Base-by-base conservation (phyloP, 192 early-diverging fungal genomes). In the Podila minutissima region DNA sequence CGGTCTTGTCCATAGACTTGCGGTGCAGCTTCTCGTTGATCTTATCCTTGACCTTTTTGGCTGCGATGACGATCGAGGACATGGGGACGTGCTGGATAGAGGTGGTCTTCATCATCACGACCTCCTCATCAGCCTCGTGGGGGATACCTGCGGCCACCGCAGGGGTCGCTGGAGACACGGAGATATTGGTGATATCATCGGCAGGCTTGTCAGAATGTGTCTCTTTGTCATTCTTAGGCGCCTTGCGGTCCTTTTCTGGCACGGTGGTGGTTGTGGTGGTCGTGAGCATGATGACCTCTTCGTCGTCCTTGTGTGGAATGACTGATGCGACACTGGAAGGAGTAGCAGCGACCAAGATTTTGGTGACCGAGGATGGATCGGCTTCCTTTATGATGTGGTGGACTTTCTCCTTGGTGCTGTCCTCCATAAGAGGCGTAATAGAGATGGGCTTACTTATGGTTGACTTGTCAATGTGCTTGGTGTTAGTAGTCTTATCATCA, bases 281-380 rank as follows among this genome's bases (percentile, higher is more conserved):
- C 65, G 50, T 29, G 15, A 67, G 48, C 65, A 67, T 50, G 20
- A 55, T 24, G 8, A 55, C 50, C 5, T 67, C 65, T 29, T 67
- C 51, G 12, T 57, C 51, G 4, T 29, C 53, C 10, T 26, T 26
- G 19, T 67, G 66, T 50, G 53, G 49, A 13, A 67, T 37, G 20
- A 22, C 32, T 15, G 51, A 19, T 11, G 66, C 53, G 1, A 57
- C n/a, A 57, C 29, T 55, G 19, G 53, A 55, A 17, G 53, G 53
- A 24, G 53, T 22, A 26, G 53, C 13, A 9, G 53, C 24, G 53
- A 26, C 53, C 3, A 22, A 24, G 53, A 55, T 55, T 24, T 26
- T 55, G 53, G 17, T 55, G n/a, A 22, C 53, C 6, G 53, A 24
- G 53, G 20, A 24, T 11, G 53, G 53, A 55, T 55, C 53, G 22